Evolutionary conservation across 2,329 filamentous ascomycete species (phyloP).

Genomic region (Epichloe typhina): DNA sequence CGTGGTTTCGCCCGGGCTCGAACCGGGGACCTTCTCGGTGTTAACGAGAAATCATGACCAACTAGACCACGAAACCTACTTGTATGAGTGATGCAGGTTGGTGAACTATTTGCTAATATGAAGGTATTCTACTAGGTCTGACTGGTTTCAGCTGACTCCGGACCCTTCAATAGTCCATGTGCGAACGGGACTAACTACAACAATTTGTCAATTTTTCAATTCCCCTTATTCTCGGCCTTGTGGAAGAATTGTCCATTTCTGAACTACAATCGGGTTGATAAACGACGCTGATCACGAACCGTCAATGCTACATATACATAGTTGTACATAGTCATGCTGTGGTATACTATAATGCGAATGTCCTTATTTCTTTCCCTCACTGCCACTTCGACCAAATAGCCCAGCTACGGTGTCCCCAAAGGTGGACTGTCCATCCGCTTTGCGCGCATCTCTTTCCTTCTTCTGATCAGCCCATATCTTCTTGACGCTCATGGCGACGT

Average conservation of each 20-base stretch:
- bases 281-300: neutral
- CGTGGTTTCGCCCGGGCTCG: constrained; percentile 25
- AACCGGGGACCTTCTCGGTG: constrained; percentile 28
- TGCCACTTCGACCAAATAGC: constrained; percentile 17
- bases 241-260: no score
- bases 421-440: constrained; percentile 19
- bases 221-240: no score
- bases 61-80: constrained; percentile 25
- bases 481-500: constrained; percentile 44
- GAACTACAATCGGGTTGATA: no score
- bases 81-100: neutral
- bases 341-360: neutral
- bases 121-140: no score
- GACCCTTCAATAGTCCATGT: no score
- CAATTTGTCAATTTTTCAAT: no score
- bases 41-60: constrained; percentile 28
- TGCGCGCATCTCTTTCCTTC: constrained; percentile 37
- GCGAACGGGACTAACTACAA: no score
- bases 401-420: constrained; percentile 17
- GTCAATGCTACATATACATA: neutral
- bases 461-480: constrained; percentile 42
- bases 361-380: constrained; percentile 4
- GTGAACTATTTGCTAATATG: fast-evolving
- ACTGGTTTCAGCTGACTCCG: no score
- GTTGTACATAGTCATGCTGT: neutral